A percentile compares a stretch with the other conserved stretches of the same genome.
phyloP scores from a whole-genome alignment of 768 basidiomycete species.

The Hygrophoropsis aurantiaca region DNA sequence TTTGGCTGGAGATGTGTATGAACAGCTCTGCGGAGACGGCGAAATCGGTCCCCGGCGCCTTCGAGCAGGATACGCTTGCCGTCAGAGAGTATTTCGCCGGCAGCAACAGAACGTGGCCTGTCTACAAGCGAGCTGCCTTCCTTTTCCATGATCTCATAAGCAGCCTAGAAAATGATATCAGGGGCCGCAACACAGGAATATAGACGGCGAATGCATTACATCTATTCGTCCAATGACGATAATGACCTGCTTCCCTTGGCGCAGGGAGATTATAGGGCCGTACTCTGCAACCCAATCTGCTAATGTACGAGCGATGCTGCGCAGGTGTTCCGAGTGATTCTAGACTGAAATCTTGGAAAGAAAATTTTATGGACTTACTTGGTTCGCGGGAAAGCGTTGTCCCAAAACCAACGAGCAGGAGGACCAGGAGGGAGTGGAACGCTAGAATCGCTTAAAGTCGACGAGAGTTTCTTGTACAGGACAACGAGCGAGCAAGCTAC shows the following conservation, averaged over 20 bases:
- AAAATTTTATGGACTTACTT: conserved; percentile 18
- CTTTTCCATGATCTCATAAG: conserved; percentile 60
- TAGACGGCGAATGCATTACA: conserved; percentile 7
- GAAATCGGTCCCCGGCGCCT: conserved; percentile 51
- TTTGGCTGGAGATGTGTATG: conserved; percentile 55
- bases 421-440: conserved; percentile 25
- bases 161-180: conserved; percentile 36
- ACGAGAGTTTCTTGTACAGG: conserved; percentile 4
- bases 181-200: neutral
- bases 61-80: conserved; percentile 53
- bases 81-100: conserved; percentile 50
- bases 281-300: conserved; percentile 56
- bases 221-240: conserved; percentile 21
- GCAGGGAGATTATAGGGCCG: conserved; percentile 56
- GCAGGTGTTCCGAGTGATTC: too few relatives aligned
- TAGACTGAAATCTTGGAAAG: too few relatives aligned
- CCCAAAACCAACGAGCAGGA: conserved; percentile 23
- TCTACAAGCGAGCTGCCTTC: conserved; percentile 50
- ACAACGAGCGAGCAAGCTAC: neutral
- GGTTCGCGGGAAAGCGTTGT: conserved; percentile 14
- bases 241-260: conserved; percentile 37
- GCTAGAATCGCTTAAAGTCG: conserved; percentile 1
- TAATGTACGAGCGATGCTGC: conserved; percentile 26
- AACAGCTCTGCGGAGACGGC: conserved; percentile 52
- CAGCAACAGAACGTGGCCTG: conserved; percentile 50